Evolutionary conservation across 257 asterid genomes (phyloP).

Genomic region (Striga asiatica): DNA sequence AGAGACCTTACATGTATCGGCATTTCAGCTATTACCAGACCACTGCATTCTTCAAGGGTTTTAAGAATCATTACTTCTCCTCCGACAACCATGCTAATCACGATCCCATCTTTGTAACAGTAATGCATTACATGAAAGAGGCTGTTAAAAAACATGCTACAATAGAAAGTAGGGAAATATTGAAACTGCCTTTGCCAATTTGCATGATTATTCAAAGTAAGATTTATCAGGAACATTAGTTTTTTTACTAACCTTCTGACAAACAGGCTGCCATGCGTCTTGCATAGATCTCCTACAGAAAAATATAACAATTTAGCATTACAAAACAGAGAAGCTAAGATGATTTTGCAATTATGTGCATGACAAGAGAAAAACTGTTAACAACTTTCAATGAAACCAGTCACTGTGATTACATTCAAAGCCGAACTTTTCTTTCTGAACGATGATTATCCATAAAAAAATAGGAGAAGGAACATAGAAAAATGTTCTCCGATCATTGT

Average conservation of each 20-base stretch:
- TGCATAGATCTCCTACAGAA: slow-evolving; percentile 58
- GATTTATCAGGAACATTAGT: neutral
- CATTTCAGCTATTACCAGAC: slow-evolving; percentile 77
- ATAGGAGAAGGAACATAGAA: neutral
- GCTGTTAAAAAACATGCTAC: slow-evolving; percentile 7
- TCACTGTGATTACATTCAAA: neutral
- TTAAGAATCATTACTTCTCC: slow-evolving; percentile 82
- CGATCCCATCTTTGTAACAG: slow-evolving; percentile 63
- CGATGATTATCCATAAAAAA: neutral
- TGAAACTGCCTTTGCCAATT: neutral
- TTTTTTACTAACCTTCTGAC: slow-evolving; percentile 56
- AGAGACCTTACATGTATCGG: slow-evolving; percentile 68
- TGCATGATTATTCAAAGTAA: neutral
- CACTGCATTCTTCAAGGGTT: slow-evolving; percentile 80
- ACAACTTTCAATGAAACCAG: neutral
- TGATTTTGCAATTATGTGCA: slow-evolving; percentile 2
- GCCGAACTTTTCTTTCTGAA: neutral
- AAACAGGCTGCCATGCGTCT: slow-evolving; percentile 88
- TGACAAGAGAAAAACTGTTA: neutral
- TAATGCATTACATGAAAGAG: neutral
- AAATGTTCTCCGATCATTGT: neutral
- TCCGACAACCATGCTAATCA: slow-evolving; percentile 89
- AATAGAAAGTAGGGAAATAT: neutral
- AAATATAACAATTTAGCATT: slow-evolving; percentile 13
- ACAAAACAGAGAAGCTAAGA: slow-evolving; percentile 8